Evolutionary conservation across 2,329 filamentous ascomycete genomes (phyloP).

Genomic region (Arthrobotrys pseudoclavata): DNA sequence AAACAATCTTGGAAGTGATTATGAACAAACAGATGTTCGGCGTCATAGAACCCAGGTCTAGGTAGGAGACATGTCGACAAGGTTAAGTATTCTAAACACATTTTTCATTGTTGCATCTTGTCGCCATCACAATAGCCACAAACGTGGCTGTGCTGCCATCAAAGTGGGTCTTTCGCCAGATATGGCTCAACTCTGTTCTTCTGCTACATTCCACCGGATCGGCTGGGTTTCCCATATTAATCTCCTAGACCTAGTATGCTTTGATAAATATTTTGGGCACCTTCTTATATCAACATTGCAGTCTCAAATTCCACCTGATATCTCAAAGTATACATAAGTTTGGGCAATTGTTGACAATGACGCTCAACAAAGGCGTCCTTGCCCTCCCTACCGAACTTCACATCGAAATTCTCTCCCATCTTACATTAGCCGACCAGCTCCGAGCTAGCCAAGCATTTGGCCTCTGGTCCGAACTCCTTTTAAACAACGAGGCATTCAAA

Average conservation of each 20-base stretch:
- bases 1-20: too few relatives aligned
- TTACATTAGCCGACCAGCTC: slow-evolving; percentile 17
- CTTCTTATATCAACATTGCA: too few relatives aligned
- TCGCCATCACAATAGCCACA: neutral
- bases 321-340: too few relatives aligned
- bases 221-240: too few relatives aligned
- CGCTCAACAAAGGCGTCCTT: neutral
- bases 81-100: neutral
- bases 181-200: neutral
- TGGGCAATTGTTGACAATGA: neutral
- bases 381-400: slow-evolving; percentile 3
- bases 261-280: too few relatives aligned
- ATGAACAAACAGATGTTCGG: too few relatives aligned
- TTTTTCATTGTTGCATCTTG: neutral
- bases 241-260: too few relatives aligned
- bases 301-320: too few relatives aligned
- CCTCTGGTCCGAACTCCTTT: neutral
- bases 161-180: neutral
- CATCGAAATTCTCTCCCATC: slow-evolving; percentile 6
- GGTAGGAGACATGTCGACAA: neutral
- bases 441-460: neutral
- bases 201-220: too few relatives aligned
- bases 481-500: neutral
- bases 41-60: too few relatives aligned
- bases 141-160: neutral